Base-by-base conservation (phyloP, 257 asterid genomes). In the Primulina tabacum region DNA sequence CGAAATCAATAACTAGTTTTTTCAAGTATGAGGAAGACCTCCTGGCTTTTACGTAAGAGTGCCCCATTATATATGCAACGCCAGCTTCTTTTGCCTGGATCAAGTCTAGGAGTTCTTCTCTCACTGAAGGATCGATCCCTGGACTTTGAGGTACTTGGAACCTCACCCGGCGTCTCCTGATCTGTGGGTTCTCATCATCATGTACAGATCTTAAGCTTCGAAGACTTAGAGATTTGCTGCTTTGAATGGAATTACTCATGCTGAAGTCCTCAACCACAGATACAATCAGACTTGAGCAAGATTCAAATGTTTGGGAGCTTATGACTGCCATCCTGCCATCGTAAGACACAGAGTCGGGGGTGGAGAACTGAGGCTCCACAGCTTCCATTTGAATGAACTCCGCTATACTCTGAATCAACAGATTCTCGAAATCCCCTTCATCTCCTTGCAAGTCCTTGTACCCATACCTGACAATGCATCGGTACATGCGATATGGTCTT, bases 281-380 rank as follows among this genome's bases (percentile, higher is more conserved):
- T 28, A 80, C 80, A 7, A 83, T 64, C 52, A 90, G 71, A 32
- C 78, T 81, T 21, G 92, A 74, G 30, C 75, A 75, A 0, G 95
- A 83, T 17, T 82, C 83, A 0, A 80, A 55, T 47, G 55, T 67
- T 38, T 80, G 76, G 50, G 90, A 82, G 81, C 97, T 85, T 75
- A 93, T 89, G 37, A 93, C 97, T 0, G 99, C 99, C 99, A 93
- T 90, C 75, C 99, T 81, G 73, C 97, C 99, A 16, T 90, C 99
- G 26, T 82, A 86, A 4, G 94, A 84, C 18, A 82, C 79, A 7
- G 83, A 77, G 65, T 90, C 99, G 0, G 92, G 77, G 68, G 86
- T 84, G 2, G 92, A 83, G 58, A 75, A 71, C 71, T 86, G 96
- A 20, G 97, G 95, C 83, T 87, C 96, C 0, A 85, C 88, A 7